Conservation (phyloP, 2,329 filamentous ascomycete genomes). For the Colletotrichum coccodes region DNA sequence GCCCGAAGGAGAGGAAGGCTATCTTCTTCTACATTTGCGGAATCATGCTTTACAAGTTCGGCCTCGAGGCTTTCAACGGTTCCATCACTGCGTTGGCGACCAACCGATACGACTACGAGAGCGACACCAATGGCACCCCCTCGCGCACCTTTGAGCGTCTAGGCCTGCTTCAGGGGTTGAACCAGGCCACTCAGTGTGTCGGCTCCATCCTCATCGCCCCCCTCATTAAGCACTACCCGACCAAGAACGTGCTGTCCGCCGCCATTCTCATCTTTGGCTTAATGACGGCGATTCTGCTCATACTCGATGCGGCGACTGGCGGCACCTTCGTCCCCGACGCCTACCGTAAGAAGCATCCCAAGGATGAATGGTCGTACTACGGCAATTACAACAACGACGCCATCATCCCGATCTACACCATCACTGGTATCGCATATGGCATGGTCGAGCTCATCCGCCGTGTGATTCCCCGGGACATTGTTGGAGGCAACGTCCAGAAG, state of each 20-base stretch:
- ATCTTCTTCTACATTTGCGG: slow-evolving; percentile 57
- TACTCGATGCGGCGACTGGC: slow-evolving; percentile 59
- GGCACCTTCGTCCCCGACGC: slow-evolving; percentile 49
- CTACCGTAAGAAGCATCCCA: slow-evolving; percentile 40
- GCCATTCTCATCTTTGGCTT: slow-evolving; percentile 57
- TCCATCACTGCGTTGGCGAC: slow-evolving; percentile 59
- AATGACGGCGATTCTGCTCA: slow-evolving; percentile 57
- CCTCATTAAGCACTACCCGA: slow-evolving; percentile 58
- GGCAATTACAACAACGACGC: slow-evolving; percentile 58
- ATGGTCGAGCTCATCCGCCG: slow-evolving; percentile 63
- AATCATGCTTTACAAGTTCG: slow-evolving; percentile 64
- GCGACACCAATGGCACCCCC: neutral
- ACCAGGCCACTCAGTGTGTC: slow-evolving; percentile 61
- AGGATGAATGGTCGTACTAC: slow-evolving; percentile 54
- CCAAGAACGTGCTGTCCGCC: slow-evolving; percentile 54
- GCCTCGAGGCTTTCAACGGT: slow-evolving; percentile 61
- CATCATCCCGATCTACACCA: slow-evolving; percentile 59
- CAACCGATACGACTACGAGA: slow-evolving; percentile 54
- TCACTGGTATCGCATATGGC: slow-evolving; percentile 53
- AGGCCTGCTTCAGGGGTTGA: slow-evolving; percentile 57
- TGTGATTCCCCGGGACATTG: slow-evolving; percentile 61
- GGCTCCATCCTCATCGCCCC: slow-evolving; percentile 61
- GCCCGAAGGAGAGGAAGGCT: slow-evolving; percentile 52
- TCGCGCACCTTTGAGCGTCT: slow-evolving; percentile 54
- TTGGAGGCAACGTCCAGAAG: slow-evolving; percentile 60